Percentiles rank a stretch among this genome's conserved stretches.
phyloP scores from a whole-genome alignment of 495 filamentous ascomycete species.

The Penicillium robsamsonii region DNA sequence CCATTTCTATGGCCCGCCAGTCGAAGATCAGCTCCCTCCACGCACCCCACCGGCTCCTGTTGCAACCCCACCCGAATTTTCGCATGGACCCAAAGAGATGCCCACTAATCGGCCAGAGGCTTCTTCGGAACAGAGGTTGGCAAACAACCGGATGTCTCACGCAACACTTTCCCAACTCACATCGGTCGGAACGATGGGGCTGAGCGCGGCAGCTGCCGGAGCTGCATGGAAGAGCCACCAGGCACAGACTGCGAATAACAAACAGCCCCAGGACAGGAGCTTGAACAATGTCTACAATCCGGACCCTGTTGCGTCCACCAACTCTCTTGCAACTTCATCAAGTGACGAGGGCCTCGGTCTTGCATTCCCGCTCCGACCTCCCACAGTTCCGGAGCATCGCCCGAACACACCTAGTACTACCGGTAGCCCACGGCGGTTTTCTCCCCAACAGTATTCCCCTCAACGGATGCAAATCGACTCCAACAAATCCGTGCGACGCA shows the following conservation, averaged over 20 bases:
- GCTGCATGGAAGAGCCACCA: slow-evolving; percentile 33
- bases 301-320: slow-evolving; percentile 4
- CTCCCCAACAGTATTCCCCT: not conserved
- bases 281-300: not conserved
- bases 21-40: slow-evolving; percentile 50
- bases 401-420: slow-evolving; percentile 17
- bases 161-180: slow-evolving; percentile 76
- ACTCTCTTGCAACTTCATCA: slow-evolving; percentile 16
- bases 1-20: slow-evolving; percentile 6
- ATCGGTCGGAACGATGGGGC: slow-evolving; percentile 55
- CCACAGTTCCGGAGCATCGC: slow-evolving; percentile 23
- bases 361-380: slow-evolving; percentile 14
- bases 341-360: slow-evolving; percentile 24
- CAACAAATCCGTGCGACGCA: slow-evolving; percentile 52
- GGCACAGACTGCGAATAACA: slow-evolving; percentile 15
- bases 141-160: slow-evolving; percentile 76
- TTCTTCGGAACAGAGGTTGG: slow-evolving; percentile 70
- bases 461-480: slow-evolving; percentile 37
- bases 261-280: slow-evolving; percentile 15
- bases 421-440: slow-evolving; percentile 29
- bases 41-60: slow-evolving; percentile 70
- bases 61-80: slow-evolving; percentile 69
- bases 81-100: slow-evolving; percentile 63
- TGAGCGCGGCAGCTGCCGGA: slow-evolving; percentile 34
- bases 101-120: slow-evolving; percentile 67